A percentile compares a stretch with the other conserved stretches of the same genome.
These are phyloP conservation scores for Trichoderma sp. DNA, from an alignment of 2,329 filamentous ascomycete genomes.

Conservation along the genomic window DNA sequence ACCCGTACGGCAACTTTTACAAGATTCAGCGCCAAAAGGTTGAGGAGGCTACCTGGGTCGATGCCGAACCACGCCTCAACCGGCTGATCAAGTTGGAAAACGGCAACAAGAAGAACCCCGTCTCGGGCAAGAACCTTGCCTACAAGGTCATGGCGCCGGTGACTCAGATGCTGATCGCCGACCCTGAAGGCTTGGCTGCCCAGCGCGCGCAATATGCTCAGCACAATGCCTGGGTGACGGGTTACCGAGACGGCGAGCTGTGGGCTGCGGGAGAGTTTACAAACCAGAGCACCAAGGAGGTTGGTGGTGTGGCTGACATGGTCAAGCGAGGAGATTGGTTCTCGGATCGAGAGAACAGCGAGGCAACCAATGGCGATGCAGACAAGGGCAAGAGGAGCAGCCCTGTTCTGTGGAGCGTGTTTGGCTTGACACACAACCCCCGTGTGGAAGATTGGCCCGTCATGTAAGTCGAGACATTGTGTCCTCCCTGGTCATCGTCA, in stretches of 20 bases:
- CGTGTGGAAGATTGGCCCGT: conserved; percentile 50
- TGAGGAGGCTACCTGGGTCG: conserved; percentile 44
- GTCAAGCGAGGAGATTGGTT: conserved; percentile 47
- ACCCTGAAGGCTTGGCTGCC: conserved; percentile 42
- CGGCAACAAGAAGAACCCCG: conserved; percentile 40
- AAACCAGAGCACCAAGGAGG: conserved; percentile 45
- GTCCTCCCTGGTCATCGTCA: accelerated
- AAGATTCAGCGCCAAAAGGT: conserved; percentile 48
- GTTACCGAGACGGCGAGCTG: conserved; percentile 47
- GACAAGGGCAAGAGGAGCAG: conserved; percentile 27
- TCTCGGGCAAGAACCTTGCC: conserved; percentile 48
- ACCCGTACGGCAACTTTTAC: conserved; percentile 62
- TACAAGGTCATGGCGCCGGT: conserved; percentile 47
- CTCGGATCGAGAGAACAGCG: conserved; percentile 24
- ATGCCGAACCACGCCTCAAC: conserved; percentile 53
- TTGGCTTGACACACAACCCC: conserved; percentile 48
- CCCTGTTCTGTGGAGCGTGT: conserved; percentile 47
- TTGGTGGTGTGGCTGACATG: conserved; percentile 46
- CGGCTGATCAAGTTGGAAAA: conserved; percentile 50
- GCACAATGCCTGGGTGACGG: conserved; percentile 49
- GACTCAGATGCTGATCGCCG: conserved; percentile 47
- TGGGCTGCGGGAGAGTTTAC: conserved; percentile 51
- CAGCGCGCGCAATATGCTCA: conserved; percentile 44
- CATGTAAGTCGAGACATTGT: conserved; percentile 39
- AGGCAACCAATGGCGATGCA: background rate